Base-by-base conservation (phyloP, 306 rosid genomes). In the Herpetospermum pedunculosum region DNA sequence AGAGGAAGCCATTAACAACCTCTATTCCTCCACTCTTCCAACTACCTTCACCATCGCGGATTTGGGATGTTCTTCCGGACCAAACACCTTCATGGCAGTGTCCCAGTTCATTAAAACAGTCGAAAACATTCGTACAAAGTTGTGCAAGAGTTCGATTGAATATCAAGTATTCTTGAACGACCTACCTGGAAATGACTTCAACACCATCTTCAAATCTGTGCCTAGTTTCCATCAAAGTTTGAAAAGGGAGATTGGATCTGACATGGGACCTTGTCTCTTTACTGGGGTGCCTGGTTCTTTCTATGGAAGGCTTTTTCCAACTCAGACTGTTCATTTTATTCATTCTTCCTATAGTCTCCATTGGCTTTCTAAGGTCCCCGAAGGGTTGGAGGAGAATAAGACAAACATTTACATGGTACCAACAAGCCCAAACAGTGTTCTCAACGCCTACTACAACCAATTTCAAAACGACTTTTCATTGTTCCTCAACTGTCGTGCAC, bases 121-220 rank as follows among this genome's bases (percentile, higher is more conserved):
- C 14, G 44, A 74, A 4, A 49, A 34, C 0, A 29, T 29, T 0
- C 74, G 63, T 35, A 6, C 1, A 0, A 50, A 62, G 48, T 75
- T 67, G 4, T 16, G 43, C 11, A 73, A 0, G 0, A 19, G 35
- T 4, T 19, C 77, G 34, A 73, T 79, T 0, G 11, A 37, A 15
- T 59, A 83, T 13, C 90, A 83, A 75, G 67, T 80, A 1, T 83
- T 81, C 30, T 60, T 87, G 1, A 89, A 89, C 16, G 89, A 86
- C 72, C 80, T 88, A 18, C 86, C 78, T 0, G 74, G 29, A 13
- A 88, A 86, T 19, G 94, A 88, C 70, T 88, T 86, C 83, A 86
- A 86, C 18, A 38, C 79, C 3, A 28, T 87, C 2, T 82, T 87
- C 44, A 68, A 54, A 50, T 71, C 80, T 1, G 46, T 87, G 2